Base-by-base conservation (phyloP, 208 protist genomes). In the Trypanosoma conorhini region DNA sequence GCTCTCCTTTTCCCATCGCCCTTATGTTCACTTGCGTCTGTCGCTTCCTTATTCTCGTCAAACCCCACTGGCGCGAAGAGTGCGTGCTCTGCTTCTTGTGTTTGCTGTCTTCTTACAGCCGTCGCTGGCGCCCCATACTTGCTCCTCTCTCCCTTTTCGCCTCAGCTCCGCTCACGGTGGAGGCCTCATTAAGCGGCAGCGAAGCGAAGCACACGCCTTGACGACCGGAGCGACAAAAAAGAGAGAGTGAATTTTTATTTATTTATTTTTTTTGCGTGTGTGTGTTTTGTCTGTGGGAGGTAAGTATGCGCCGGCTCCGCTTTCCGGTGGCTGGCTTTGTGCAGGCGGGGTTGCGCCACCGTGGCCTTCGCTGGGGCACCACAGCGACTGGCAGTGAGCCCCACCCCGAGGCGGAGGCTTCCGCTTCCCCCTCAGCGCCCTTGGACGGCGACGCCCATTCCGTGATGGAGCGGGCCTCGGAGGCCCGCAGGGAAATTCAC, bases 381-480 rank as follows among this genome's bases (percentile, higher is more conserved):
- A 69, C 64, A 64, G 57, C 48, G 30, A 50, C 30, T 50, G 24
- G 46, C 44, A 21, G 30, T 48, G 30, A 30, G 22, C 26, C 38
- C 24, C 12, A 51, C 44, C 10, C 46, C 22, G 55, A 60, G 30
- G 52, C 44, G 54, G 60, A 12, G 22, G 38, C 24, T 46, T 66
- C 60, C 30, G 8, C 69, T 26, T 54, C 54, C 31, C 54, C 56
- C 26, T n/a, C 24, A 31, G 42, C 21, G n/a, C 19, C 62, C 4
- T 48, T 31, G 9, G 33, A 22, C 13, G 48, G n/a, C n/a, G 22
- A 58, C 17, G 35, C 42, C 5, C 22, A 59, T 57, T 56, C 59
- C 46, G 75, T 81, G 30, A 95, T 96, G 87, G 87, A 96, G 57
- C 69, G 67, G 19, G 84, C 91, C 4, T 82, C 88, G 0, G 81